phyloP scores from a whole-genome alignment of 2,329 filamentous ascomycete species.

The Penicillium sp. region DNA sequence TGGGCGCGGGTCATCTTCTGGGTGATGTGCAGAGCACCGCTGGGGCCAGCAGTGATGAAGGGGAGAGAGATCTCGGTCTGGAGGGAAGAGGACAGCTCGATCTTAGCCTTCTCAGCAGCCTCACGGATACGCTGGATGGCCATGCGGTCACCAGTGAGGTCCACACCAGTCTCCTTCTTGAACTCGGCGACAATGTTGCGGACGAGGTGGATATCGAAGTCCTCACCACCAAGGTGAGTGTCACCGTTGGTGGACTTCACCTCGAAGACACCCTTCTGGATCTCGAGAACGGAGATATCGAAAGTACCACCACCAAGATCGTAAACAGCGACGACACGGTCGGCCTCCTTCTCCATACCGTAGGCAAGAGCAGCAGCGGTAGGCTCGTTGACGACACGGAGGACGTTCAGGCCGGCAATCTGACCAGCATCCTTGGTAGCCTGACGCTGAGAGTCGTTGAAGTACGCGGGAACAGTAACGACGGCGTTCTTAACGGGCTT shows the following conservation, averaged over 20 bases:
- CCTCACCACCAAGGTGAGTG: slow-evolving; percentile 95
- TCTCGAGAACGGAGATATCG: slow-evolving; percentile 97
- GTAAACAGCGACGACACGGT: slow-evolving; percentile 89
- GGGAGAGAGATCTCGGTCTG: slow-evolving; percentile 98
- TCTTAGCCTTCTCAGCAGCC: slow-evolving; percentile 99
- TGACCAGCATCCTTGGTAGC: slow-evolving; percentile 97
- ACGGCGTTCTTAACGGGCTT: slow-evolving; percentile 93
- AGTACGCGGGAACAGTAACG: slow-evolving; percentile 95
- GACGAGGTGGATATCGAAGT: slow-evolving; percentile 93
- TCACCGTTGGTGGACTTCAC: slow-evolving; percentile 99
- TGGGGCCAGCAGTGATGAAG: slow-evolving; percentile 95
- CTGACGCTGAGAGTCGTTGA: slow-evolving; percentile 97
- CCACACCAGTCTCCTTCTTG: slow-evolving; percentile 92
- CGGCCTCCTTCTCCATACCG: slow-evolving; percentile 89
- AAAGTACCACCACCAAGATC: slow-evolving; percentile 98
- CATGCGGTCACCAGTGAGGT: slow-evolving; percentile 90
- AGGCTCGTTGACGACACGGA: slow-evolving; percentile 97
- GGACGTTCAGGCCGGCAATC: slow-evolving; percentile 91
- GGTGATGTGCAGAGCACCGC: slow-evolving; percentile 98
- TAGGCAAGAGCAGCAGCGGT: slow-evolving; percentile 94
- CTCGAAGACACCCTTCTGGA: slow-evolving; percentile 96
- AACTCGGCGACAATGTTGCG: slow-evolving; percentile 91
- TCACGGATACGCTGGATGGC: slow-evolving; percentile 98
- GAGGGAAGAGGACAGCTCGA: slow-evolving; percentile 89
- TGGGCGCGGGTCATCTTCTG: slow-evolving; percentile 86